phyloP scores from a whole-genome alignment of 2,329 filamentous ascomycete genomes.

The Colletotrichum incanum region DNA sequence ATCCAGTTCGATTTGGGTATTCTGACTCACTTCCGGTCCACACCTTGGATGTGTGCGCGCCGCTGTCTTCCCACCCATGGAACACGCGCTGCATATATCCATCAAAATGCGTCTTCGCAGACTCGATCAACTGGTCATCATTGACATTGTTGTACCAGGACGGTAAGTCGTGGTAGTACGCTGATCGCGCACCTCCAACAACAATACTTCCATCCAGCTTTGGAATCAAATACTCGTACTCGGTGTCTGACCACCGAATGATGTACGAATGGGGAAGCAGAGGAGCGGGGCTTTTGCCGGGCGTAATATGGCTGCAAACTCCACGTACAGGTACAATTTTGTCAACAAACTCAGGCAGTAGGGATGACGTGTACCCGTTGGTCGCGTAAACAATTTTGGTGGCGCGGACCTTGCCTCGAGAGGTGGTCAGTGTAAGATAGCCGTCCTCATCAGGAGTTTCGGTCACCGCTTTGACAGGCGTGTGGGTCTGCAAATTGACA shows the following conservation, averaged over 20 bases:
- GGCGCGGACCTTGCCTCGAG: conserved; percentile 45
- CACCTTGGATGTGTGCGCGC: conserved; percentile 53
- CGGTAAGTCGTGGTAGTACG: conserved; percentile 50
- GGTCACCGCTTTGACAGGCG: conserved; percentile 19
- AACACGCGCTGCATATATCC: conserved; percentile 64
- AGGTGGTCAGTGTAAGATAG: conserved; percentile 41
- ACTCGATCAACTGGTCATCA: conserved; percentile 57
- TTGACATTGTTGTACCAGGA: conserved; percentile 62
- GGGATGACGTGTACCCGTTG: conserved; percentile 50
- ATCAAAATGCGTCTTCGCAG: conserved; percentile 58
- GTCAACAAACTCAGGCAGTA: conserved; percentile 46
- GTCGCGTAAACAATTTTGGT: conserved; percentile 47
- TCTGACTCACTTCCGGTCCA: conserved; percentile 59
- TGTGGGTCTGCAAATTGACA: conserved; percentile 49
- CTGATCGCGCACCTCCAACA: conserved; percentile 58
- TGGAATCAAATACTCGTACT: conserved; percentile 79
- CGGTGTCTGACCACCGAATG: conserved; percentile 70
- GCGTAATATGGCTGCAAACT: conserved; percentile 51
- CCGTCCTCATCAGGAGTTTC: conserved; percentile 20
- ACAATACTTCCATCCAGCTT: conserved; percentile 63
- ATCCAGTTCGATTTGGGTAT: rapidly evolving
- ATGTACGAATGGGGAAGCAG: conserved; percentile 69
- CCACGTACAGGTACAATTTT: conserved; percentile 47
- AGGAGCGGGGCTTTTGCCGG: conserved; percentile 51
- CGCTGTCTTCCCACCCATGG: conserved; percentile 61